A percentile compares a stretch with the other conserved stretches of the same genome.
These are phyloP conservation scores for Helicocarpus griseus DNA, from an alignment of 2,329 filamentous ascomycete species.

Conservation along the genomic window DNA sequence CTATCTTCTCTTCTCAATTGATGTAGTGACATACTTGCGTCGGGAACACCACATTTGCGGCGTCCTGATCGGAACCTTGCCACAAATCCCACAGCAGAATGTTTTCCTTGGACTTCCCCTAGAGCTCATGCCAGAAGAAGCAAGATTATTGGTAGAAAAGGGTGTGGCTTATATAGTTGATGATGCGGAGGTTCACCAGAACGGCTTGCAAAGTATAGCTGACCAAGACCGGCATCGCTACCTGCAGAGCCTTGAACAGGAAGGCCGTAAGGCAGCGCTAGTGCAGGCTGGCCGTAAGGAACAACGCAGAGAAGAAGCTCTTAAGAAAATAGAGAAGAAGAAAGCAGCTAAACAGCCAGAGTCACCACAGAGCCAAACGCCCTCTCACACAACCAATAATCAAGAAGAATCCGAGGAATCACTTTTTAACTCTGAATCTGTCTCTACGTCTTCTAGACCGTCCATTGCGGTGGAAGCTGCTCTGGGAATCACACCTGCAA, in stretches of 20 bases:
- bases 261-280: slow-evolving; percentile 43
- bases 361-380: slow-evolving; percentile 7
- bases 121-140: slow-evolving; percentile 87
- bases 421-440: slow-evolving; percentile 8
- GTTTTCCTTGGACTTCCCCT: slow-evolving; percentile 82
- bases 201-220: slow-evolving; percentile 51
- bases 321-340: slow-evolving; percentile 40
- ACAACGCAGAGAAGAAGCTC: slow-evolving; percentile 39
- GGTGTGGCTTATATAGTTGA: slow-evolving; percentile 71
- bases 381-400: slow-evolving; percentile 1
- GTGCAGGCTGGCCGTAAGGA: slow-evolving; percentile 40
- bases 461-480: slow-evolving; percentile 13
- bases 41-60: slow-evolving; percentile 75
- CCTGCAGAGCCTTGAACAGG: slow-evolving; percentile 44
- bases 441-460: slow-evolving; percentile 6
- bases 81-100: slow-evolving; percentile 90
- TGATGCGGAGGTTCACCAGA: slow-evolving; percentile 60
- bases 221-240: slow-evolving; percentile 53
- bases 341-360: slow-evolving; percentile 17
- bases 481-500: slow-evolving; percentile 40
- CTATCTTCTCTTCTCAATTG: slow-evolving; percentile 83
- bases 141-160: slow-evolving; percentile 66
- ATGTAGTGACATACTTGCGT: slow-evolving; percentile 67
- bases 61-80: slow-evolving; percentile 75
- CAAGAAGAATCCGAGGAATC: slow-evolving; percentile 5